phyloP scores from a whole-genome alignment of 164 flowering plant species.

The Berberis thunbergii region DNA sequence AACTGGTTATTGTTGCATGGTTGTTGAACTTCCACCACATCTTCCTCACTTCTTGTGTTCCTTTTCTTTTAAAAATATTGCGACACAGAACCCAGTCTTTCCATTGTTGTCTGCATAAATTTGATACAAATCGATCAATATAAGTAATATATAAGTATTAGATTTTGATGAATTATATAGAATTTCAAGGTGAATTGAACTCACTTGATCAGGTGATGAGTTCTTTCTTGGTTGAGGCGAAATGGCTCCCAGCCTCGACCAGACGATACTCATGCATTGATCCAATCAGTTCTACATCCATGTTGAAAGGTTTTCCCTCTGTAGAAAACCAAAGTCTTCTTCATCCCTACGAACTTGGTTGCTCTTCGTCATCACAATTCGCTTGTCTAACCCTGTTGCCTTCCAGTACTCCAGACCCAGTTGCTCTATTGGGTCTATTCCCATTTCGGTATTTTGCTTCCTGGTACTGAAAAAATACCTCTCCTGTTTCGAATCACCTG shows the following conservation, averaged over 20 bases:
- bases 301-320: constrained; percentile 45
- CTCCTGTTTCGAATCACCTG: constrained; percentile 48
- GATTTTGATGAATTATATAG: neutral
- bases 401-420: constrained; percentile 68
- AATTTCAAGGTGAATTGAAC: neutral
- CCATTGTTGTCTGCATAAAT: constrained; percentile 24
- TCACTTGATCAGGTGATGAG: constrained; percentile 18
- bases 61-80: constrained; percentile 41
- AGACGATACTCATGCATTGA: constrained; percentile 81
- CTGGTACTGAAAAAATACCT: constrained; percentile 60
- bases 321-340: constrained; percentile 58
- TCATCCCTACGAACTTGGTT: constrained; percentile 41
- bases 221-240: constrained; percentile 8
- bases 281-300: constrained; percentile 54
- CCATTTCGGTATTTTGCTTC: constrained; percentile 40
- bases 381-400: constrained; percentile 44
- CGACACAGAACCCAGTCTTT: constrained; percentile 59
- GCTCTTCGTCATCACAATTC: constrained; percentile 26
- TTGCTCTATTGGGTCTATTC: constrained; percentile 32
- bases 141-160: too few species aligned
- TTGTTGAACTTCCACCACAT: constrained; percentile 4
- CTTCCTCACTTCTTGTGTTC: constrained; percentile 9
- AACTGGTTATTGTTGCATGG: constrained; percentile 4
- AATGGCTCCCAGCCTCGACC: constrained; percentile 12
- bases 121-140: neutral